Evolutionary conservation across 2,329 filamentous ascomycete genomes (phyloP), one percentile per base, ranked within the genome.

Genomic region (Fonsecaea erecta): DNA sequence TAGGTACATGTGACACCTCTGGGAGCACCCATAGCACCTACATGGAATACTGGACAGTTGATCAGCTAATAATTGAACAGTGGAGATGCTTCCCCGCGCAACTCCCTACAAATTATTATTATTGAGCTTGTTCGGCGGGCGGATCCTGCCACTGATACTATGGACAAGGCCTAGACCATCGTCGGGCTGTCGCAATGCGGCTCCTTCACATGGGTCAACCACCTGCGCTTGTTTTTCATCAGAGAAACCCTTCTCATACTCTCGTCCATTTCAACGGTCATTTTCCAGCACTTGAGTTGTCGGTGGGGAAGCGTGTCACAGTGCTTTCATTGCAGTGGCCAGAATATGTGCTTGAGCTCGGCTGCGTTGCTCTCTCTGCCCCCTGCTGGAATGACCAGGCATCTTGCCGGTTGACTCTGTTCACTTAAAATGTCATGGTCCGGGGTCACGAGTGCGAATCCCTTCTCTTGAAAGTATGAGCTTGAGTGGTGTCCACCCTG

Each of bases 381-480:
- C 11, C 14, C 4, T 24, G 43, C 43, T 48, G 9, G 16, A 24
- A 16, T 48, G 43, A 24, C 14, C 18, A 48, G 21, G 43, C 24
- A 48, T n/a, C 18, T 54, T 11, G 40, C 1, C 24, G 16, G n/a
- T 43, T 35, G 51, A 32, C 51, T 24, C 12, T 9, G 35, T 21
- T 16, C 24, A 24, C 32, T 24, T 55, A 65, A 48, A 54, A 68
- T 68, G 66, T 48, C 52, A 40, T 28, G 24, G 18, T 51, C 34
- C 46, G 30, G 46, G 48, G 52, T 32, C 24, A 53, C 35, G 35
- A 63, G 18, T 55, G 52, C 46, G 52, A 63, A 21, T 26, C 26
- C 43, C 34, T 48, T 43, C 54, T 21, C 43, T 28, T 54, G 56
- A 68, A 68, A 69, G 66, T 51, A 55, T 68, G 60, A 64, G 60